Evolutionary conservation across 2,329 filamentous ascomycete genomes (phyloP).

Genomic region (Fusarium bactridioides): DNA sequence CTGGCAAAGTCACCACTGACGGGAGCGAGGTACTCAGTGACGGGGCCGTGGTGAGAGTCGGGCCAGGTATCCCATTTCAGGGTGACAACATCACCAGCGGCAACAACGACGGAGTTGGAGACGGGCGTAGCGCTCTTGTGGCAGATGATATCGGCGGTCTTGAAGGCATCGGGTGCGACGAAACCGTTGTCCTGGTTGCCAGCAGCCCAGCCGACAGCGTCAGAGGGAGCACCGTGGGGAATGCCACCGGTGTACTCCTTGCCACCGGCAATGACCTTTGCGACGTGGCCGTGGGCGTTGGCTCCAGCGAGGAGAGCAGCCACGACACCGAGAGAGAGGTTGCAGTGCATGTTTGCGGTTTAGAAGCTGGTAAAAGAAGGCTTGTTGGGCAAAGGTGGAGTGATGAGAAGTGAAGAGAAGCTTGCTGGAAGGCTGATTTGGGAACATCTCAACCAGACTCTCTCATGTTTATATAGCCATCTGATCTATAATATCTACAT

Average conservation of each 20-base stretch:
- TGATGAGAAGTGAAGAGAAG: not conserved
- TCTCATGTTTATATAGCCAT: conserved; percentile 14
- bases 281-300: conserved; percentile 44
- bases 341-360: conserved; percentile 12
- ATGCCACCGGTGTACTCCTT: conserved; percentile 45
- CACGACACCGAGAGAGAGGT: conserved; percentile 23
- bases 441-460: not conserved
- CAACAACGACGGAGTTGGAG: conserved; percentile 53
- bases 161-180: conserved; percentile 53
- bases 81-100: conserved; percentile 66
- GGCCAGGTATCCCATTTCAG: conserved; percentile 73
- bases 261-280: conserved; percentile 37
- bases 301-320: conserved; percentile 39
- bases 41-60: conserved; percentile 67
- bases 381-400: not conserved
- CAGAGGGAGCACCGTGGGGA: conserved; percentile 37
- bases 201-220: conserved; percentile 49
- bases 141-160: conserved; percentile 56
- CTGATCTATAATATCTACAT: not conserved
- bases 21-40: conserved; percentile 67
- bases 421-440: conserved; percentile 5
- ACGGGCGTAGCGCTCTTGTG: conserved; percentile 54
- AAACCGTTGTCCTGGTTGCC: conserved; percentile 53
- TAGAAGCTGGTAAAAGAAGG: not conserved
- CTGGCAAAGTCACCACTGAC: conserved; percentile 59